Base-by-base conservation (phyloP, 1,139 yeast genomes). In the Geotrichum macrosporum region DNA sequence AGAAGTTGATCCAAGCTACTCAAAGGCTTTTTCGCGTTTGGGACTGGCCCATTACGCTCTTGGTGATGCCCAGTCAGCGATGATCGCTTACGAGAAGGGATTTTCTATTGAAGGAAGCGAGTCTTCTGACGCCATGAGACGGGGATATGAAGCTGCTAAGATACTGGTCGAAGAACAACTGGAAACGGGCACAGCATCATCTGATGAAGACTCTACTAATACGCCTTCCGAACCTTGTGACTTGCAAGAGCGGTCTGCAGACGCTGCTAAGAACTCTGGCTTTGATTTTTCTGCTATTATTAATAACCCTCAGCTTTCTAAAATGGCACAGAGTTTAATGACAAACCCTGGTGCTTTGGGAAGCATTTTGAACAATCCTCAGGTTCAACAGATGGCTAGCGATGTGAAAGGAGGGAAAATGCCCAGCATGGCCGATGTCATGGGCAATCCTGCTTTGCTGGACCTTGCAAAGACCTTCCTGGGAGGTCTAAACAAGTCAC, bases 21-120 rank as follows among this genome's bases (percentile, higher is more conserved):
- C 96, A 38, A 89, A 89, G 72, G 96, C 96, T 9, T 92, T 88
- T 74, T 86, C 96, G 9, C 81, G 99, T 67, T 74, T 92, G 57
- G 99, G 97, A 2, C 80, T 89, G 58, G 97, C 98, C 4, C 79
- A 82, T 61, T 89, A 83, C 65, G 95, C 96, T 20, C 73, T 84
- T 53, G 95, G 95, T 15, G 89, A 88, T 62, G 83, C 94, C 49
- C 81, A 84, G 67, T 95, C 84, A 35, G 80, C 98, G 8, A 73
- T 88, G 74, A 84, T 87, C 39, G 96, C 98, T 22, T 92, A 92
- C 69, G 80, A 85, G 68, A 75, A 75, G 57, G 98, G 96, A 36
- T 70, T 89, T 57, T 87, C 84, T 50, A 78, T 80, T 43, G 98
- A 92, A 69, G 97, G 97, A 35, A 84, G 79, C 43, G 70, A 71